Evolutionary conservation across 202 grass and related monocot genomes (phyloP).

Genomic region (Digitaria exilis): DNA sequence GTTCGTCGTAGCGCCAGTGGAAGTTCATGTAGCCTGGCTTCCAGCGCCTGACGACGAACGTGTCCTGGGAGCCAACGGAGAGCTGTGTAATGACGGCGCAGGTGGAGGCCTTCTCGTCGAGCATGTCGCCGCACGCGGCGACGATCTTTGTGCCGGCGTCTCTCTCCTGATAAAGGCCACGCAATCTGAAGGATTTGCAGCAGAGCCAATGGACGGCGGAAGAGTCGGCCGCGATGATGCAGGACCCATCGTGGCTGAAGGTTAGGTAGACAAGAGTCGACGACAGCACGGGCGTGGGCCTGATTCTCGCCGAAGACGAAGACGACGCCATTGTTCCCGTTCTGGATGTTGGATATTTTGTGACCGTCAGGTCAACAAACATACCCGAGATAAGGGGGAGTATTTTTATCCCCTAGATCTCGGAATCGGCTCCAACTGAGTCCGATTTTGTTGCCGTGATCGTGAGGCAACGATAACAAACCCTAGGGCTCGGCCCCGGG

Average conservation of each 20-base stretch:
- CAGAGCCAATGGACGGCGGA: slow-evolving; percentile 47
- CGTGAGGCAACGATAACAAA: no score
- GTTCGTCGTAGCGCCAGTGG: slow-evolving; percentile 36
- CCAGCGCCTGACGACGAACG: slow-evolving; percentile 33
- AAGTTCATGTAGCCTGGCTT: slow-evolving; percentile 35
- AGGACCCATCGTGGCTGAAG: slow-evolving; percentile 54
- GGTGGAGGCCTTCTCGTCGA: neutral
- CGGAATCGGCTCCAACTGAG: no score
- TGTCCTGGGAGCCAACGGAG: neutral
- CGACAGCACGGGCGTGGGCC: slow-evolving; percentile 4
- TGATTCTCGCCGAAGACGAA: neutral
- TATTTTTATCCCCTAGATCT: no score
- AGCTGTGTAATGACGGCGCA: slow-evolving; percentile 8
- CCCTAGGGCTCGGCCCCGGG: no score
- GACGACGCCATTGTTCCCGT: no score
- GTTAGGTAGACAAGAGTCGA: slow-evolving; percentile 43
- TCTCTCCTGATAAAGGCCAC: slow-evolving; percentile 45
- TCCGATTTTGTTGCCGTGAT: no score
- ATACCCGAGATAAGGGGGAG: no score
- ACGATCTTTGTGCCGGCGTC: neutral
- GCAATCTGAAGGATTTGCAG: slow-evolving; percentile 54
- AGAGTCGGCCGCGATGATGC: slow-evolving; percentile 44
- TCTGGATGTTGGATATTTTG: no score
- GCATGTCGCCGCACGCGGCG: slow-evolving; percentile 40
- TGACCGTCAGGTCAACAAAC: no score